Percentiles rank a stretch among this genome's conserved stretches.
Conservation (phyloP, 2,329 filamentous ascomycete genomes). For the Cryphonectria parasitica region DNA sequence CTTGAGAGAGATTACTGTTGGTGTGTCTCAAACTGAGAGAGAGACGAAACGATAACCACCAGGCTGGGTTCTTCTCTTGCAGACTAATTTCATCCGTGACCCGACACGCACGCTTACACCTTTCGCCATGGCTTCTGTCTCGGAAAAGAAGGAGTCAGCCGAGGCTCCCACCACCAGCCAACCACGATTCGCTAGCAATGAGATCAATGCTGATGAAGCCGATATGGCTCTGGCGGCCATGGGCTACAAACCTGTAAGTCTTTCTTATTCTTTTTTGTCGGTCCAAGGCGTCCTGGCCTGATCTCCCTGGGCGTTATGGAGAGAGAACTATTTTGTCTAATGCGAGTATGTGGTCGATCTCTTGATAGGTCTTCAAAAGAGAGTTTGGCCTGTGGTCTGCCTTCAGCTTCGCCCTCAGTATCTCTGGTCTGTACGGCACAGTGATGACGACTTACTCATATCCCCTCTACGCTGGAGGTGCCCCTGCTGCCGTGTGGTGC, state of each 20-base stretch:
- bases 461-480: constrained; percentile 56
- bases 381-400: constrained; percentile 61
- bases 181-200: constrained; percentile 11
- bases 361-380: constrained; percentile 56
- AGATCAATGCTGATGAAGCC: constrained; percentile 31
- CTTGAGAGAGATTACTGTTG: background rate
- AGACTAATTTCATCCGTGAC: background rate
- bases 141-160: constrained; percentile 17
- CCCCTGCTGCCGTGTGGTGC: constrained; percentile 59
- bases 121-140: constrained; percentile 19
- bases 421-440: constrained; percentile 59
- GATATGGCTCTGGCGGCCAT: constrained; percentile 42
- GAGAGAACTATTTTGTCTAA: background rate
- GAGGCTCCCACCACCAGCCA: constrained; percentile 3
- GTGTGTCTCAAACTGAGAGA: background rate
- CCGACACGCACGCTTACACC: constrained; percentile 7
- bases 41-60: background rate
- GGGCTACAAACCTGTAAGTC: constrained; percentile 43
- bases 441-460: constrained; percentile 59
- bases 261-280: background rate
- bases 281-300: background rate
- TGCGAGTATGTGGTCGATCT: background rate
- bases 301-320: background rate
- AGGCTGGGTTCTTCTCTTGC: background rate
- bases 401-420: constrained; percentile 63